Evolutionary conservation across 2,329 filamentous ascomycete genomes (phyloP).

Genomic region (Nannizziopsis barbatae): DNA sequence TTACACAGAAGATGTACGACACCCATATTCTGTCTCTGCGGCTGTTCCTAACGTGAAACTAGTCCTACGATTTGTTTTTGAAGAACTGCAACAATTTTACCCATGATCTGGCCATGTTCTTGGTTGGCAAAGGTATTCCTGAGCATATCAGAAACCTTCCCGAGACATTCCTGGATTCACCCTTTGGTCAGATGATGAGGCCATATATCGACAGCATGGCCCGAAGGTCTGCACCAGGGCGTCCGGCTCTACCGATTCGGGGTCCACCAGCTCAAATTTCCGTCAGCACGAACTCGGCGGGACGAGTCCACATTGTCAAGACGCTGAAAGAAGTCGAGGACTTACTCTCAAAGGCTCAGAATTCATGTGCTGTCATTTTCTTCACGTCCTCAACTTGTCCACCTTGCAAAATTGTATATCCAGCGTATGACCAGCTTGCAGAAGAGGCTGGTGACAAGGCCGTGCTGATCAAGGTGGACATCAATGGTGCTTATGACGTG

Average conservation of each 20-base stretch:
- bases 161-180: slow-evolving; percentile 70
- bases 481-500: slow-evolving; percentile 54
- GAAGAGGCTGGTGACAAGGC: slow-evolving; percentile 57
- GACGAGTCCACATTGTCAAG: slow-evolving; percentile 51
- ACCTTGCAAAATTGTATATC: slow-evolving; percentile 74
- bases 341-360: slow-evolving; percentile 48
- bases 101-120: slow-evolving; percentile 80
- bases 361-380: slow-evolving; percentile 70
- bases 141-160: slow-evolving; percentile 77
- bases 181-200: slow-evolving; percentile 77
- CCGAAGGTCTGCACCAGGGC: slow-evolving; percentile 51
- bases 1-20: slow-evolving; percentile 62
- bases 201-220: slow-evolving; percentile 60
- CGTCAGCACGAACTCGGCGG: slow-evolving; percentile 17
- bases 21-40: neutral
- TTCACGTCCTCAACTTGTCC: slow-evolving; percentile 83
- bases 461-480: slow-evolving; percentile 72
- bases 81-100: slow-evolving; percentile 99
- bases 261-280: slow-evolving; percentile 14
- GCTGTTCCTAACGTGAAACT: neutral
- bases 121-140: slow-evolving; percentile 80
- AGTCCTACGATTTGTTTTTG: slow-evolving; percentile 77
- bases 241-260: slow-evolving; percentile 19
- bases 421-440: slow-evolving; percentile 68
- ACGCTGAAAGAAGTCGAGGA: slow-evolving; percentile 50